phyloP scores from a whole-genome alignment of 306 rosid genomes.

The Castanea mollissima region DNA sequence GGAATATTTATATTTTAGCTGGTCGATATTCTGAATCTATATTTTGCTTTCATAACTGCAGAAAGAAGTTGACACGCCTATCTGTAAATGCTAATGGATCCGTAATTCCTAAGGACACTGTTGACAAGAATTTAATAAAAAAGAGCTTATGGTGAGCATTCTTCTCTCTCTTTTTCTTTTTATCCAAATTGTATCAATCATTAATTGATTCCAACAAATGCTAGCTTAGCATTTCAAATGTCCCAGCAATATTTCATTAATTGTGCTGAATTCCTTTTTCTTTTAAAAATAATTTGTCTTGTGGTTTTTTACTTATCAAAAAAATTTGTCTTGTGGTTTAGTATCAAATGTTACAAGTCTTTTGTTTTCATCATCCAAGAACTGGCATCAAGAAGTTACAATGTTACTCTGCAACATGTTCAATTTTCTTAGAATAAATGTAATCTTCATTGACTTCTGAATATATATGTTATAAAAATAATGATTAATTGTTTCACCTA shows the following conservation, averaged over 20 bases:
- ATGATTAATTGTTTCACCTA: too few relatives aligned
- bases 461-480: too few relatives aligned
- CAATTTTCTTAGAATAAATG: too few relatives aligned
- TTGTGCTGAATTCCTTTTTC: not conserved
- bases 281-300: not conserved
- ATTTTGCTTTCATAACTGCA: conserved; percentile 36
- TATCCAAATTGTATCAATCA: conserved; percentile 2
- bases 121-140: conserved; percentile 66
- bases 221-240: not conserved
- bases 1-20: not conserved
- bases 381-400: not conserved
- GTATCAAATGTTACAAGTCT: not conserved
- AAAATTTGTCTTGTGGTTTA: not conserved
- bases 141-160: conserved; percentile 72
- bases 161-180: not conserved
- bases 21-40: conserved; percentile 2
- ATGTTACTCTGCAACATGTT: not conserved
- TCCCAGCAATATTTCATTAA: not conserved
- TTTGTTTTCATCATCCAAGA: not conserved
- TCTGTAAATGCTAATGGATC: conserved; percentile 89
- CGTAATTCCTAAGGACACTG: conserved; percentile 56
- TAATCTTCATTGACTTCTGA: too few relatives aligned
- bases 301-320: too few relatives aligned
- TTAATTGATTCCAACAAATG: not conserved
- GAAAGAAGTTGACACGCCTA: conserved; percentile 77